Evolutionary conservation across 805 yeast genomes (phyloP).

Genomic region (Metschnikowia koreensis): DNA sequence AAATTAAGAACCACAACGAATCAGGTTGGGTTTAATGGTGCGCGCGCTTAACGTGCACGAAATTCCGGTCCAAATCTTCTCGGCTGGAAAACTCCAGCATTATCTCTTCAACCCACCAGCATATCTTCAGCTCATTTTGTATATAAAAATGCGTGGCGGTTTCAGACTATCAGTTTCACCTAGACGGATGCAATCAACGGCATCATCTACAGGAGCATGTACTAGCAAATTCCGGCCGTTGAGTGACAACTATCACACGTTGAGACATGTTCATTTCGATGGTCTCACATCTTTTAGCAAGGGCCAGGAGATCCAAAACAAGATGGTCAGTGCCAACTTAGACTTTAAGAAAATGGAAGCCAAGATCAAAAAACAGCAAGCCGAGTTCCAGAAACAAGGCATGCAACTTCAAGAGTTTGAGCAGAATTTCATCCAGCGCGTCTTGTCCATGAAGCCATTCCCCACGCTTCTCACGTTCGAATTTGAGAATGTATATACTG

Average conservation of each 20-base stretch:
- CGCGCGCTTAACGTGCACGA: neutral
- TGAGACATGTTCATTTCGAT: slow-evolving; percentile 42
- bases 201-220: slow-evolving; percentile 5
- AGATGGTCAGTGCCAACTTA: slow-evolving; percentile 54
- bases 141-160: neutral
- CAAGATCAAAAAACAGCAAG: slow-evolving; percentile 43
- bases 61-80: neutral
- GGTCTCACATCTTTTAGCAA: slow-evolving; percentile 39
- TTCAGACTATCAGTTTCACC: slow-evolving; percentile 2
- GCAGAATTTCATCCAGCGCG: slow-evolving; percentile 41
- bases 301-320: slow-evolving; percentile 58
- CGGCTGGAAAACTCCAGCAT: neutral
- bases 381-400: slow-evolving; percentile 39
- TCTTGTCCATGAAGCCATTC: slow-evolving; percentile 46
- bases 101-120: neutral
- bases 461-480: slow-evolving; percentile 81
- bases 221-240: slow-evolving; percentile 30
- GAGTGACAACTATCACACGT: slow-evolving; percentile 31
- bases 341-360: slow-evolving; percentile 54
- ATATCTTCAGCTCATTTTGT: neutral
- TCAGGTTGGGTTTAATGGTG: too few species aligned
- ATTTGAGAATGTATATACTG: slow-evolving; percentile 83
- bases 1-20: too few species aligned
- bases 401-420: slow-evolving; percentile 47
- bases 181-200: slow-evolving; percentile 13